Conservation (phyloP, 2,329 filamentous ascomycete species). For the Paraphaeosphaeria minitans region DNA sequence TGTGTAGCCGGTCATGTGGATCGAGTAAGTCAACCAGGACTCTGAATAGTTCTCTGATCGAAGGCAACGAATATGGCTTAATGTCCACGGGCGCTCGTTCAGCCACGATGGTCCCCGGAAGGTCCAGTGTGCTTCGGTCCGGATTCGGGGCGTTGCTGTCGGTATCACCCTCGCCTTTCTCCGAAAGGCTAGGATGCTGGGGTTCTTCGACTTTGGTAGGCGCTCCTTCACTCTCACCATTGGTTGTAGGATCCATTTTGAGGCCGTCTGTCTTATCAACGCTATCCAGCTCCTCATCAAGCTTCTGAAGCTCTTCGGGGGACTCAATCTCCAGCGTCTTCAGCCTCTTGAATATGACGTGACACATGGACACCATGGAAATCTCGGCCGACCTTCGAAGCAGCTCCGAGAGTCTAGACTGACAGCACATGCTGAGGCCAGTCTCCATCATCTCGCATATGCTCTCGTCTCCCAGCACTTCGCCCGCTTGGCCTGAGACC, state of each 20-base stretch:
- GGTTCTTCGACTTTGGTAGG: constrained; percentile 43
- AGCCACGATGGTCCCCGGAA: constrained; percentile 47
- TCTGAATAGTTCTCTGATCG: constrained; percentile 90
- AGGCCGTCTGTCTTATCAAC: constrained; percentile 69
- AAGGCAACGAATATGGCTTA: constrained; percentile 89
- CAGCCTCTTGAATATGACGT: constrained; percentile 93
- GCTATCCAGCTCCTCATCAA: constrained; percentile 69
- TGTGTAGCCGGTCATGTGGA: constrained; percentile 89
- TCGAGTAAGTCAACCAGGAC: constrained; percentile 93
- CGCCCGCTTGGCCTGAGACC: constrained; percentile 90
- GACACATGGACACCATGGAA: constrained; percentile 98
- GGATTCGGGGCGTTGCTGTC: constrained; percentile 46
- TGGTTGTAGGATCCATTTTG: constrained; percentile 81
- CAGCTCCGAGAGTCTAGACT: constrained; percentile 87
- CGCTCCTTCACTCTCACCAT: constrained; percentile 61
- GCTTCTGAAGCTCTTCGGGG: constrained; percentile 66
- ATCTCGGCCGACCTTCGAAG: constrained; percentile 91
- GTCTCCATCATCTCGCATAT: constrained; percentile 99
- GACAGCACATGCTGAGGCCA: constrained; percentile 94
- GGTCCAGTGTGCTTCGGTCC: constrained; percentile 52
- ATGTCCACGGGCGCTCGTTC: constrained; percentile 62
- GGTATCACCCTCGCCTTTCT: constrained; percentile 42
- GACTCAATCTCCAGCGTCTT: constrained; percentile 83
- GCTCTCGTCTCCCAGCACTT: constrained; percentile 94
- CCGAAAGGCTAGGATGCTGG: constrained; percentile 39